These are phyloP conservation scores for apple (Malus domestica) DNA, from an alignment of 306 rosid species.

Conservation along the genomic window DNA sequence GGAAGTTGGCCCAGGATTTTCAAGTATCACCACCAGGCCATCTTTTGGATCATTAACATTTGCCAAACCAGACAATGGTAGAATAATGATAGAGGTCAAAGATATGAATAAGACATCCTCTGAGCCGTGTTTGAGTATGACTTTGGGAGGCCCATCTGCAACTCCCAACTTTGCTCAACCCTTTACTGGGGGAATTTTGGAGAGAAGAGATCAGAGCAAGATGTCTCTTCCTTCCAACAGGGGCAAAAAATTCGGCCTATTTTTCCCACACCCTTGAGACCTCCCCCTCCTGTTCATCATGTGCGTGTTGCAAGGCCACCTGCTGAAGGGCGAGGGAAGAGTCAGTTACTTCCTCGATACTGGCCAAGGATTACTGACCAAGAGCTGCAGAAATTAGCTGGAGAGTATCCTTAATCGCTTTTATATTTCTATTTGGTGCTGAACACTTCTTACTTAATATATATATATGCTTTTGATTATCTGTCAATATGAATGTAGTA, in stretches of 20 bases:
- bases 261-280: slow-evolving; percentile 61
- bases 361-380: slow-evolving; percentile 98
- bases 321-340: slow-evolving; percentile 88
- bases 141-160: slow-evolving; percentile 56
- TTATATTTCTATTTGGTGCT: background rate
- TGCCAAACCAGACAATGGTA: slow-evolving; percentile 43
- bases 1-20: slow-evolving; percentile 45
- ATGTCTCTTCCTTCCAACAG: slow-evolving; percentile 50
- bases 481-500: slow-evolving; percentile 2
- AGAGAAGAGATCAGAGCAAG: slow-evolving; percentile 55
- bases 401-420: slow-evolving; percentile 71
- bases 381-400: slow-evolving; percentile 83
- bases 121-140: slow-evolving; percentile 68
- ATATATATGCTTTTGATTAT: background rate
- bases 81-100: slow-evolving; percentile 46
- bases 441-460: background rate
- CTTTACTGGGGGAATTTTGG: slow-evolving; percentile 42
- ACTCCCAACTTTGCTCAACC: slow-evolving; percentile 36
- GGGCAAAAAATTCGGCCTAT: slow-evolving; percentile 57
- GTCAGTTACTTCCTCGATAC: slow-evolving; percentile 92
- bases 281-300: slow-evolving; percentile 30
- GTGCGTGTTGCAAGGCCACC: slow-evolving; percentile 87
- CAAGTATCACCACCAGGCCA: slow-evolving; percentile 35
- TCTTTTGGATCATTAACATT: slow-evolving; percentile 47
- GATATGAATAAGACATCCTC: slow-evolving; percentile 36